Conservation (phyloP, 768 basidiomycete genomes). For the Plicaturopsis crispa region DNA sequence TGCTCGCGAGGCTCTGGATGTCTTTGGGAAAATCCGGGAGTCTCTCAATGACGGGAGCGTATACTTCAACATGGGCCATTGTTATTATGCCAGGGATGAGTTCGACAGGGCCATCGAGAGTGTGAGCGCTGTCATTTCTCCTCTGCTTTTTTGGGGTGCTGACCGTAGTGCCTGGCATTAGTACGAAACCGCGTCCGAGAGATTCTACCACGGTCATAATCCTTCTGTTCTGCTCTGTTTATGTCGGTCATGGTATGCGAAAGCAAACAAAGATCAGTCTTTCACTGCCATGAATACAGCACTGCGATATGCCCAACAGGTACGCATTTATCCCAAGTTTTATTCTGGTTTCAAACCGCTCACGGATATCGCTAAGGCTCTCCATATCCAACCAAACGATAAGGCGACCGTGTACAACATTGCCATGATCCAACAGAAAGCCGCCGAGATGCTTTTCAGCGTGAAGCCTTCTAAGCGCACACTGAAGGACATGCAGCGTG, state of each 20-base stretch:
- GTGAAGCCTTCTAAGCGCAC: slow-evolving; percentile 70
- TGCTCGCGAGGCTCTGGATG: slow-evolving; percentile 79
- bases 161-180: no score
- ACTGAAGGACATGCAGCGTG: slow-evolving; percentile 69
- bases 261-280: slow-evolving; percentile 85
- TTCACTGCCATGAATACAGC: slow-evolving; percentile 80
- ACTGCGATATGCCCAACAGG: slow-evolving; percentile 74
- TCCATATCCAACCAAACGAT: slow-evolving; percentile 79
- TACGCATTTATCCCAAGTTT: slow-evolving; percentile 24
- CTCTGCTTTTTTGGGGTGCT: neutral
- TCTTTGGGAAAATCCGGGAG: slow-evolving; percentile 90
- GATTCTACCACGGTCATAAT: slow-evolving; percentile 70
- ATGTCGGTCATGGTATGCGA: slow-evolving; percentile 90
- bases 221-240: slow-evolving; percentile 76
- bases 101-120: slow-evolving; percentile 95
- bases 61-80: slow-evolving; percentile 95
- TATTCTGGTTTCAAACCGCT: neutral
- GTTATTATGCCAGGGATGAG: slow-evolving; percentile 88
- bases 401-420: slow-evolving; percentile 92
- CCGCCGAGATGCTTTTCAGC: slow-evolving; percentile 81
- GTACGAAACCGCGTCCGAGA: slow-evolving; percentile 89
- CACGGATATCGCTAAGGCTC: slow-evolving; percentile 44
- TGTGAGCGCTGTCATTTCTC: slow-evolving; percentile 38
- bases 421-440: slow-evolving; percentile 97
- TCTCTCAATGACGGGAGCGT: slow-evolving; percentile 77